Evolutionary conservation across 495 filamentous ascomycete genomes (phyloP).

Genomic region (Penicillium manginii): DNA sequence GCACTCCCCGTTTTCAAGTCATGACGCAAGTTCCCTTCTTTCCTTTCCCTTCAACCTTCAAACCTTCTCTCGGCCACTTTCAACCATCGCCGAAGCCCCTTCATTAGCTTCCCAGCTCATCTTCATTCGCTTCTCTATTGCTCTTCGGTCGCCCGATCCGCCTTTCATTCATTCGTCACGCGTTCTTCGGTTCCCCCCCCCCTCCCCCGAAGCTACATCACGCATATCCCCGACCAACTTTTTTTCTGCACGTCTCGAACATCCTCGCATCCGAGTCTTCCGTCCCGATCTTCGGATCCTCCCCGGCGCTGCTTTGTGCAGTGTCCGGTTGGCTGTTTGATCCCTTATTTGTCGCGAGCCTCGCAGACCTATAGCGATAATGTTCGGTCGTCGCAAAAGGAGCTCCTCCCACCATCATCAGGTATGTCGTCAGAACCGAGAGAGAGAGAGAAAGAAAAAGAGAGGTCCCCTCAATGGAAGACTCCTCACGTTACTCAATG

Average conservation of each 20-base stretch:
- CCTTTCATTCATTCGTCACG: neutral
- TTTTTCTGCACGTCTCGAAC: constrained; percentile 14
- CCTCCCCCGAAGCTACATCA: constrained; percentile 2
- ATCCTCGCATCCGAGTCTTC: constrained; percentile 20
- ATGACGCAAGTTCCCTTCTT: constrained; percentile 37
- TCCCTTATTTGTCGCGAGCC: constrained; percentile 1
- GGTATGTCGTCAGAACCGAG: constrained; percentile 39
- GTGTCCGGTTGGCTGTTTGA: constrained; percentile 32
- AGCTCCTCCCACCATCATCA: constrained; percentile 53
- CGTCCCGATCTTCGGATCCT: constrained; percentile 21
- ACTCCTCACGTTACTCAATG: neutral
- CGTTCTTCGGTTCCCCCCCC: neutral
- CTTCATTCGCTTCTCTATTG: constrained; percentile 8
- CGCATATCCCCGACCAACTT: neutral
- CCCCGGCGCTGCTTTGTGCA: constrained; percentile 34
- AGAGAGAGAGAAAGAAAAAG: neutral
- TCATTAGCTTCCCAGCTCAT: neutral
- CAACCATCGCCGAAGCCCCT: neutral
- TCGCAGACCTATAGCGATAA: constrained; percentile 33
- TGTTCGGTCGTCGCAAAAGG: constrained; percentile 59
- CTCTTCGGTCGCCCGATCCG: neutral
- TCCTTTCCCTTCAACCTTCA: constrained; percentile 5
- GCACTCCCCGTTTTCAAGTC: constrained; percentile 19
- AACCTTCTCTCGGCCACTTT: constrained; percentile 1
- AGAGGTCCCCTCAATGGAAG: neutral